Evolutionary conservation across 495 filamentous ascomycete genomes (phyloP).

Genomic region (Rostrohypoxylon terebratum): DNA sequence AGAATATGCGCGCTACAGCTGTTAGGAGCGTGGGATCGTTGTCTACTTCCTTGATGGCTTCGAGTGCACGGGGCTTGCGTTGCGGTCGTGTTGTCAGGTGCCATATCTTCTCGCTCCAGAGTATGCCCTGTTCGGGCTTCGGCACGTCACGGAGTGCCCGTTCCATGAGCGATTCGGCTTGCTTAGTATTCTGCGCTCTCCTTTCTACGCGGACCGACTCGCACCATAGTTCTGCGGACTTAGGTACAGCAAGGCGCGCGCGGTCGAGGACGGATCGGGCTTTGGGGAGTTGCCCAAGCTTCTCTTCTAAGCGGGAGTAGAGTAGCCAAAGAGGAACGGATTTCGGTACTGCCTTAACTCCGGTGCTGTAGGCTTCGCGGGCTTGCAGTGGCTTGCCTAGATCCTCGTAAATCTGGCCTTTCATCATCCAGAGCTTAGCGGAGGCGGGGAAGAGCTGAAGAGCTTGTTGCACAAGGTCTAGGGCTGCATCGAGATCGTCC

Average conservation of each 20-base stretch:
- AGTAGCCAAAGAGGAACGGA: slow-evolving; percentile 91
- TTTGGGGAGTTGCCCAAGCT: slow-evolving; percentile 83
- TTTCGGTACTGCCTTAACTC: slow-evolving; percentile 85
- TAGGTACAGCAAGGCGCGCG: slow-evolving; percentile 85
- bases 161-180: slow-evolving; percentile 92
- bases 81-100: slow-evolving; percentile 91
- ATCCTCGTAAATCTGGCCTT: slow-evolving; percentile 94
- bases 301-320: slow-evolving; percentile 87
- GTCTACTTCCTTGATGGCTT: slow-evolving; percentile 96
- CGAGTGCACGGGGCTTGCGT: slow-evolving; percentile 86
- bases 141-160: slow-evolving; percentile 90
- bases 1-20: slow-evolving; percentile 67
- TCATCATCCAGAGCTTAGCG: slow-evolving; percentile 97
- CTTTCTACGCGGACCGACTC: slow-evolving; percentile 93
- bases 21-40: slow-evolving; percentile 87
- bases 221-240: slow-evolving; percentile 85
- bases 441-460: slow-evolving; percentile 87
- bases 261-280: slow-evolving; percentile 93
- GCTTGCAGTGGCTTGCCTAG: slow-evolving; percentile 82
- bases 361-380: slow-evolving; percentile 89
- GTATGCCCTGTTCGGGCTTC: slow-evolving; percentile 75
- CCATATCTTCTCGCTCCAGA: slow-evolving; percentile 96
- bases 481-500: slow-evolving; percentile 78
- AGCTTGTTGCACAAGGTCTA: slow-evolving; percentile 88
- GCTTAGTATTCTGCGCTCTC: slow-evolving; percentile 82